Evolutionary conservation across 2,329 filamentous ascomycete genomes (phyloP).

Genomic region (Calonectria hongkongensis): DNA sequence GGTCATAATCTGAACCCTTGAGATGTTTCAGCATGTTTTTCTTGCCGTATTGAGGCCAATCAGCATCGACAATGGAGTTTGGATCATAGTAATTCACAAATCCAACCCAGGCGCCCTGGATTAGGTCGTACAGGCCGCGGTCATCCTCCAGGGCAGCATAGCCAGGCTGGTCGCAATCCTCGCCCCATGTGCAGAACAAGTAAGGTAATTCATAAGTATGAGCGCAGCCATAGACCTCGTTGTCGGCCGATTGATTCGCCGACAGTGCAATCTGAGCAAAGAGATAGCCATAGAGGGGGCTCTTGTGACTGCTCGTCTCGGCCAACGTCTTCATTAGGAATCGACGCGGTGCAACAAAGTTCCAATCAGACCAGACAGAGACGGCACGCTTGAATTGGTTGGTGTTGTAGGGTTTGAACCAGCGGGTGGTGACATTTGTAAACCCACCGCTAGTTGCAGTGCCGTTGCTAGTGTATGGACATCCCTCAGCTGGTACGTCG

Average conservation of each 20-base stretch:
- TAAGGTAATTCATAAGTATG: background rate
- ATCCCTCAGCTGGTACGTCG: background rate
- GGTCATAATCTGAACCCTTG: background rate
- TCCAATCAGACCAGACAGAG: constrained; percentile 6
- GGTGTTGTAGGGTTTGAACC: background rate
- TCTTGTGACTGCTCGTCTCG: background rate
- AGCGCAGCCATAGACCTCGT: background rate
- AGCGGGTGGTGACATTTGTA: background rate
- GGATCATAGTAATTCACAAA: background rate
- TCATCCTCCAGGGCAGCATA: background rate
- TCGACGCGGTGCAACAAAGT: background rate
- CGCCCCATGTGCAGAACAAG: background rate
- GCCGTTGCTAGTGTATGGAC: background rate
- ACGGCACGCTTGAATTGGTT: constrained; percentile 1
- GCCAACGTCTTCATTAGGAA: background rate
- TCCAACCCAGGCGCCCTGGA: constrained; percentile 4
- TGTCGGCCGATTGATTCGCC: background rate
- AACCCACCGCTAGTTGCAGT: background rate
- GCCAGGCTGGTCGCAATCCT: background rate
- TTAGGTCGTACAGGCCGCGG: background rate
- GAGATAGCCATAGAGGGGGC: background rate
- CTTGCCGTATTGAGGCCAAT: background rate
- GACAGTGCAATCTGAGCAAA: background rate
- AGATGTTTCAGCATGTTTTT: background rate
- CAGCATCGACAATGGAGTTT: background rate